Conservation (phyloP, 768 basidiomycete species). For the Calvatia gigantea region DNA sequence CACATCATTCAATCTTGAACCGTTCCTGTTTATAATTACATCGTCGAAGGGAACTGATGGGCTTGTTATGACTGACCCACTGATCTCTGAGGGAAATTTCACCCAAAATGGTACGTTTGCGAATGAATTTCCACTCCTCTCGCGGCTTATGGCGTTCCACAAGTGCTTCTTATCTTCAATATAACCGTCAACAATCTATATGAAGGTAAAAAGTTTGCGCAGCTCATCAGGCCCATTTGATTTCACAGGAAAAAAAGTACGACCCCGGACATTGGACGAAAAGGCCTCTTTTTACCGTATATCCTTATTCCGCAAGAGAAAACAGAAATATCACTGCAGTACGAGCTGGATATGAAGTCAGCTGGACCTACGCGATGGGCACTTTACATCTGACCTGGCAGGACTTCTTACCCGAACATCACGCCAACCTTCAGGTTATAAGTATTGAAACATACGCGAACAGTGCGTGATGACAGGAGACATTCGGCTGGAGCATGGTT, state of each 20-base stretch:
- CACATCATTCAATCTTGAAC: not conserved
- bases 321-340: not conserved
- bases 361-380: not conserved
- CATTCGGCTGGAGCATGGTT: not conserved
- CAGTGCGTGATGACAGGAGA: not conserved
- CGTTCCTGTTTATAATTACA: not conserved
- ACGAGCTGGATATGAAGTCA: not conserved
- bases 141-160: not conserved
- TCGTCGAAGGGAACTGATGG: not conserved
- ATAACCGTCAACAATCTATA: not conserved
- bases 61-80: not conserved
- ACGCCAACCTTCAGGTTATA: not conserved
- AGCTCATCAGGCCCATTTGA: conserved; percentile 5
- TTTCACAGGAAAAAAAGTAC: not conserved
- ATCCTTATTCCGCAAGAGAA: not conserved
- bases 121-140: not conserved
- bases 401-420: not conserved
- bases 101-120: conserved; percentile 2
- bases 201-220: conserved; percentile 6
- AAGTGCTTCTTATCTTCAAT: not conserved
- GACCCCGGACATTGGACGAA: not conserved
- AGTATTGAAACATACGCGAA: not conserved
- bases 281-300: not conserved
- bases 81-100: conserved; percentile 1
- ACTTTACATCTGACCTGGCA: not conserved